Conservation (phyloP, 73 alveolate genomes). For the Paramecium octaurelia region DNA sequence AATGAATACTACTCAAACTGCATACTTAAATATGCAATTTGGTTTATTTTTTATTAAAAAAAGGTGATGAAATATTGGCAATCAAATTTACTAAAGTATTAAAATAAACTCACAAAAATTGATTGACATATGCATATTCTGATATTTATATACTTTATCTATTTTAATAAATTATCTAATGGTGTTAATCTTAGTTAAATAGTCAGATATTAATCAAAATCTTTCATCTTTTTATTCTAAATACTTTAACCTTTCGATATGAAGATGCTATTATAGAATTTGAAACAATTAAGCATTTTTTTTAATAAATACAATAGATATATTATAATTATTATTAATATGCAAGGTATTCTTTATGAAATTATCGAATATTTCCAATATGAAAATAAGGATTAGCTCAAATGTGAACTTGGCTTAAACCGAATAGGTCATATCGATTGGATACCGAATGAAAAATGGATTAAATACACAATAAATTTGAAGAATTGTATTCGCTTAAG, state of each 20-base stretch:
- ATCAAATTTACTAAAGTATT: neutral
- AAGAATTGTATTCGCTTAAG: neutral
- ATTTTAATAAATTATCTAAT: too few relatives aligned
- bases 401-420: neutral
- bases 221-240: too few relatives aligned
- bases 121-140: neutral
- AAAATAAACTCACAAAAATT: neutral
- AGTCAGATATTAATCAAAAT: too few relatives aligned
- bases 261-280: too few relatives aligned
- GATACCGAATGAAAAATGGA: neutral
- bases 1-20: neutral
- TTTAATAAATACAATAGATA: too few relatives aligned
- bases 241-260: too few relatives aligned
- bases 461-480: neutral
- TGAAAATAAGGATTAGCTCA: neutral
- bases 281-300: too few relatives aligned
- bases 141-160: neutral
- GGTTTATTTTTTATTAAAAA: neutral
- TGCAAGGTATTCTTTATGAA: neutral
- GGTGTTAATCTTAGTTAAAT: too few relatives aligned
- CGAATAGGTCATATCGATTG: neutral
- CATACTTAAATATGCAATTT: neutral
- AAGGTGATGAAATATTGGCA: neutral
- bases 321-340: neutral
- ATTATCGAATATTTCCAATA: neutral